These are phyloP conservation scores for Amylostereum chailletii DNA, from an alignment of 1,284 basidiomycete genomes.

Conservation along the genomic window DNA sequence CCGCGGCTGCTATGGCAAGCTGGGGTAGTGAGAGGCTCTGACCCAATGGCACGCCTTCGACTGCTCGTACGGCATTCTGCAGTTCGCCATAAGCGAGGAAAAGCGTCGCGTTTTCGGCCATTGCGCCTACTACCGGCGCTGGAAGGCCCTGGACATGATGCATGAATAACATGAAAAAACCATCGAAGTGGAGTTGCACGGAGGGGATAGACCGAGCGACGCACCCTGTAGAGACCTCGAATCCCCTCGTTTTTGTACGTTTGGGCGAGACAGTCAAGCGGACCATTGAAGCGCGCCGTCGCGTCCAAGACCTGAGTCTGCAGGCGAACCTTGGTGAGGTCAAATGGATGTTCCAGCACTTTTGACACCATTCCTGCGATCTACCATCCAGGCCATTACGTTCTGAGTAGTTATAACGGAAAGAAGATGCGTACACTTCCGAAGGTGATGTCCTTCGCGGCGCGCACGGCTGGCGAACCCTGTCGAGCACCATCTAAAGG, in stretches of 20 bases:
- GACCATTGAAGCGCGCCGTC: constrained; percentile 65
- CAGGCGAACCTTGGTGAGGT: constrained; percentile 77
- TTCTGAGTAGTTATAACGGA: too few species aligned
- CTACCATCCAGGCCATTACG: constrained; percentile 20
- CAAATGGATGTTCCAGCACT: constrained; percentile 82
- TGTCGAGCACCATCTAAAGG: neutral
- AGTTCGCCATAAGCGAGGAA: constrained; percentile 85
- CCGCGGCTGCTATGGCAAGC: constrained; percentile 68
- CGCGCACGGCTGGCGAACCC: constrained; percentile 25
- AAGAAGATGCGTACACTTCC: constrained; percentile 37
- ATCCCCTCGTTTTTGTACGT: constrained; percentile 75
- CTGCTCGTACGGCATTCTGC: constrained; percentile 55
- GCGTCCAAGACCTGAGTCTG: constrained; percentile 77
- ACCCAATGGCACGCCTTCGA: constrained; percentile 23
- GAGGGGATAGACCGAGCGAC: constrained; percentile 20
- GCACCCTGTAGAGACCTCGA: constrained; percentile 71
- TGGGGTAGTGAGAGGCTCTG: constrained; percentile 50
- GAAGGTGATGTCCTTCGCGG: constrained; percentile 47
- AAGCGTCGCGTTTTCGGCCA: constrained; percentile 82
- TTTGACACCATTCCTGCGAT: constrained; percentile 77
- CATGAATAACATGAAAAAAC: constrained; percentile 6
- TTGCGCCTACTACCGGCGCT: constrained; percentile 84
- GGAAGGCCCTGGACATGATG: constrained; percentile 61
- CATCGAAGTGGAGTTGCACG: neutral
- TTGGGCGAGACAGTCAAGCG: constrained; percentile 73